Percentiles rank a stretch among this genome's conserved stretches.
These are phyloP conservation scores for Elaphomyces granulatus DNA, from an alignment of 495 filamentous ascomycete species.

Conservation along the genomic window DNA sequence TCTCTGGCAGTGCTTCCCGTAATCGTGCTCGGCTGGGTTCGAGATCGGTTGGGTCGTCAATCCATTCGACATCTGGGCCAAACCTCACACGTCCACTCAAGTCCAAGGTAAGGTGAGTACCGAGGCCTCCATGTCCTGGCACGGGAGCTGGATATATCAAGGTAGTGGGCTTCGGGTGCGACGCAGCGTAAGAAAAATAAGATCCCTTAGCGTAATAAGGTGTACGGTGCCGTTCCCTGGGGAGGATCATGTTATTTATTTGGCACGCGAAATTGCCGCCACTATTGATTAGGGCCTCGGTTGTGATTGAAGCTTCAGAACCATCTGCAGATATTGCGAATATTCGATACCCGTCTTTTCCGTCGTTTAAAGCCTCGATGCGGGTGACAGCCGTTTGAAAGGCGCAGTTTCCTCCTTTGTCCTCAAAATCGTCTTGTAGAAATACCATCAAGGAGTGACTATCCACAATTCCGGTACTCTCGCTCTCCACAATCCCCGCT, in stretches of 20 bases:
- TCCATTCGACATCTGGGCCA: slow-evolving; percentile 94
- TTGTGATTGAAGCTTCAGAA: slow-evolving; percentile 42
- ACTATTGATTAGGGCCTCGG: slow-evolving; percentile 67
- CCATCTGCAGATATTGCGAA: slow-evolving; percentile 33
- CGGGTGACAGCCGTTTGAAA: slow-evolving; percentile 45
- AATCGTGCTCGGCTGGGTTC: slow-evolving; percentile 42
- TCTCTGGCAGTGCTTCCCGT: slow-evolving; percentile 53
- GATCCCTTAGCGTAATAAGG: slow-evolving; percentile 87
- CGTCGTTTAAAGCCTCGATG: slow-evolving; percentile 38
- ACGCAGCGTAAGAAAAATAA: slow-evolving; percentile 73
- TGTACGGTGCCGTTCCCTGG: slow-evolving; percentile 36
- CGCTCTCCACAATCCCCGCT: slow-evolving; percentile 64
- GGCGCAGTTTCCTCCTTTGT: slow-evolving; percentile 59
- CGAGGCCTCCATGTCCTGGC: slow-evolving; percentile 68
- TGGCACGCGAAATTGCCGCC: slow-evolving; percentile 65
- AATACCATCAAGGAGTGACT: slow-evolving; percentile 71
- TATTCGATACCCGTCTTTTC: slow-evolving; percentile 38
- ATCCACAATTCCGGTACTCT: slow-evolving; percentile 82
- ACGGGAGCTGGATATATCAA: slow-evolving; percentile 78
- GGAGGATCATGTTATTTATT: slow-evolving; percentile 73
- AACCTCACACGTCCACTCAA: slow-evolving; percentile 77
- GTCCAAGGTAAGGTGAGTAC: slow-evolving; percentile 89
- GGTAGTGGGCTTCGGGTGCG: slow-evolving; percentile 49
- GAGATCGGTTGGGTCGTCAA: slow-evolving; percentile 45
- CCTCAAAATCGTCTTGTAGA: slow-evolving; percentile 62